Base-by-base conservation (phyloP, 345 rosid species). In the Acer campestre region DNA sequence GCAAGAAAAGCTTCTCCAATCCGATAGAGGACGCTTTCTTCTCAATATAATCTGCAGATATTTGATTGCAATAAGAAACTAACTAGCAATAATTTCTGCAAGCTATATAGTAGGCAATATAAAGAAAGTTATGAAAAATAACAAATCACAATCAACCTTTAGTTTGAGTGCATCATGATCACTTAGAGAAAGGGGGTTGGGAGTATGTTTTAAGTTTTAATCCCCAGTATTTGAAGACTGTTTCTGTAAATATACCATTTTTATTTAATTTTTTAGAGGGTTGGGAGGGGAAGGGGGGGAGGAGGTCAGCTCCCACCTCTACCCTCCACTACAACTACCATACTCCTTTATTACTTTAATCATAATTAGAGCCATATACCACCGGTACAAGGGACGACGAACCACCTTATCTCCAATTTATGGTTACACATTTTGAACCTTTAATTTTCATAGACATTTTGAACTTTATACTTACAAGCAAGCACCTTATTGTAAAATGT, bases 11-110 rank as follows among this genome's bases (percentile, higher is more conserved):
- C 92, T 70, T 90, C 42, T 90, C 87, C 76, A 95, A 83, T 78
- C 94, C 94, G 22, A 92, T 86, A 18, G 86, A 82, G 1, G 92
- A 86, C 5, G 98, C 96, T 82, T 89, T 92, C 90, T 92, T 95
- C 90, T 95, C 99, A 10, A 95, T 65, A 79, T 88, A 93, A 86
- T 95, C 99, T 95, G 85, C 82, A 84, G 48, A 73, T 14, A 35
- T 35, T 35, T 35, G 6, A 35, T 35, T 0, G 38, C 38, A 35
- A 35, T 35, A 35, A 35, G 38, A 35, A 35, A 35, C 4, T 35
- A 35, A 35, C 7, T 35, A 6, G 6, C 38, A 35, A 35, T 35
- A 3, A 35, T 35, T 35, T 35, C 38, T 35, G 38, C 38, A 35
- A 35, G 38, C 38, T 35, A 35, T 35, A 4, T 4, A 35, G 38